Conservation (phyloP, 2,329 filamentous ascomycete species). For the Hymenoscyphus scutula region DNA sequence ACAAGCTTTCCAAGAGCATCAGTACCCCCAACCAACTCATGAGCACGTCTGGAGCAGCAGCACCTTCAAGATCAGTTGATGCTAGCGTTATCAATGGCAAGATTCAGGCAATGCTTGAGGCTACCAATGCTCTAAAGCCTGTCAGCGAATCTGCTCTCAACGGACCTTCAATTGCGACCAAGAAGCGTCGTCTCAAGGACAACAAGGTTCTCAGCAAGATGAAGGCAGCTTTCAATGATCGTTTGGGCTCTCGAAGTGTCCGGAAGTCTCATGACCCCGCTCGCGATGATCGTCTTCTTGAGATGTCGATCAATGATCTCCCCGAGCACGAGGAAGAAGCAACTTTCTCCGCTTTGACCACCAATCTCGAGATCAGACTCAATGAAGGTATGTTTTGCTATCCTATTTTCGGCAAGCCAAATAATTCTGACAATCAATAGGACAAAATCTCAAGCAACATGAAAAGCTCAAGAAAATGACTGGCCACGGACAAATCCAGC, state of each 20-base stretch:
- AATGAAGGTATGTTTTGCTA: constrained; percentile 26
- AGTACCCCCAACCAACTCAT: constrained; percentile 10
- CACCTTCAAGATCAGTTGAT: background rate
- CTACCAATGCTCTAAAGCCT: constrained; percentile 20
- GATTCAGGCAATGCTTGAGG: constrained; percentile 22
- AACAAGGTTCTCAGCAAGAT: constrained; percentile 24
- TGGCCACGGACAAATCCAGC: constrained; percentile 21
- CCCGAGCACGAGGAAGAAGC: constrained; percentile 15
- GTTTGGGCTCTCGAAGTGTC: constrained; percentile 11
- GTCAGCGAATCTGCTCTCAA: too few relatives aligned
- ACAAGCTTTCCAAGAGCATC: constrained; percentile 9
- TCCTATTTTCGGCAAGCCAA: background rate
- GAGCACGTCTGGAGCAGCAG: background rate
- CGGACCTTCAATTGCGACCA: constrained; percentile 15
- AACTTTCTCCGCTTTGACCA: constrained; percentile 3
- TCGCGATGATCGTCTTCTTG: constrained; percentile 20
- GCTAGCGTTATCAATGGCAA: constrained; percentile 19
- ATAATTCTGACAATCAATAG: constrained; percentile 15
- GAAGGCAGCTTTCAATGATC: constrained; percentile 25
- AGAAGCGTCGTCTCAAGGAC: constrained; percentile 25
- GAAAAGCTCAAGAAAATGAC: constrained; percentile 21
- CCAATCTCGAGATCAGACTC: constrained; percentile 22
- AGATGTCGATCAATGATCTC: constrained; percentile 12
- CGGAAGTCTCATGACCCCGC: constrained; percentile 19
- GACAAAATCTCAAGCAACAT: constrained; percentile 22